phyloP scores from a whole-genome alignment of 2,329 filamentous ascomycete genomes.

The Cercospora nicotianae region DNA sequence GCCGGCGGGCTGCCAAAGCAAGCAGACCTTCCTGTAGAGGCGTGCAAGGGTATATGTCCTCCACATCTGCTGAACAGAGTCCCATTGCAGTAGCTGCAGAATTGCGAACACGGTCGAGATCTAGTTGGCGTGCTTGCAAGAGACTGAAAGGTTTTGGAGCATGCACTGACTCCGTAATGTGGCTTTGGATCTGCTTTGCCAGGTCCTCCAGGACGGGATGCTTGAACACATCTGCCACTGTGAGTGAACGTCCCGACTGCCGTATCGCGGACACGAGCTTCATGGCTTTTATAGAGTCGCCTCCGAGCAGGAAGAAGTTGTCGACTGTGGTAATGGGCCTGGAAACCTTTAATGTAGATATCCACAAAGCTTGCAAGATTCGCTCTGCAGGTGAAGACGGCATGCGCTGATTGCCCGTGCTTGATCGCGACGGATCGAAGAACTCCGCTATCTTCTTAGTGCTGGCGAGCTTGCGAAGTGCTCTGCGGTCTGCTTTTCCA shows the following conservation, averaged over 20 bases:
- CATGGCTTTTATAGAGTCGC: conserved; percentile 35
- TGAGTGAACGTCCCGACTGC: not conserved
- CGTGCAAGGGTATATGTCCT: conserved; percentile 46
- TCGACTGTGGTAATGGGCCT: conserved; percentile 31
- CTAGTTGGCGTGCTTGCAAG: not conserved
- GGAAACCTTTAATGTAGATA: conserved; percentile 1
- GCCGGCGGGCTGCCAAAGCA: conserved; percentile 53
- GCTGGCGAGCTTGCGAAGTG: not conserved
- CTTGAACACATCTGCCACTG: not conserved
- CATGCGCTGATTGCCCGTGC: not conserved
- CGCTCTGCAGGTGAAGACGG: not conserved
- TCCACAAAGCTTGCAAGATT: not conserved
- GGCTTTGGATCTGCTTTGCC: not conserved
- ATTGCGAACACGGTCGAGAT: not conserved
- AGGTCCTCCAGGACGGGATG: not conserved
- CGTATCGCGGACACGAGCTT: not conserved
- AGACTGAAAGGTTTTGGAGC: not conserved
- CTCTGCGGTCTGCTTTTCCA: conserved; percentile 1
- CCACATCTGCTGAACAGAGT: not conserved
- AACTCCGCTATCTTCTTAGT: not conserved
- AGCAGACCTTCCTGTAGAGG: conserved; percentile 42
- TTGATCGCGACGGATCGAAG: not conserved
- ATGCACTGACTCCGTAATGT: not conserved
- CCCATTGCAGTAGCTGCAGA: not conserved
- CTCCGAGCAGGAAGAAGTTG: conserved; percentile 50